Conservation (phyloP, 495 filamentous ascomycete genomes). For the Elasticomyces elasticus region DNA sequence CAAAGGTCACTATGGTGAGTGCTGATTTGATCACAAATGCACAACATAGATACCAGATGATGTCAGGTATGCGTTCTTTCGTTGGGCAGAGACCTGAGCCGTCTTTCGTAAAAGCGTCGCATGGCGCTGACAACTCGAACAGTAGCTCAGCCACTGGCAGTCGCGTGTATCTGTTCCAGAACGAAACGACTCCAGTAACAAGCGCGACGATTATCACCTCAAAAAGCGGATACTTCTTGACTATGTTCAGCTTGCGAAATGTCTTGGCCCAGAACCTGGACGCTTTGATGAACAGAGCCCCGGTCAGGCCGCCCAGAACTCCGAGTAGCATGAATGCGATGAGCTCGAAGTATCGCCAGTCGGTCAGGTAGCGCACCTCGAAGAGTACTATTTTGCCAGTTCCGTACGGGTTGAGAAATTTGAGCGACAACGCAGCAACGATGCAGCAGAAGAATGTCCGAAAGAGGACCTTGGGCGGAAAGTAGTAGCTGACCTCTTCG, state of each 20-base stretch:
- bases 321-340: conserved; percentile 75
- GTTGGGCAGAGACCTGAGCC: conserved; percentile 66
- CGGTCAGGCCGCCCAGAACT: conserved; percentile 69
- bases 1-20: conserved; percentile 80
- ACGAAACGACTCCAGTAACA: conserved; percentile 72
- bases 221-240: conserved; percentile 75
- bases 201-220: conserved; percentile 84
- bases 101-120: conserved; percentile 50
- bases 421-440: conserved; percentile 77
- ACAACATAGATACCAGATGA: conserved; percentile 57
- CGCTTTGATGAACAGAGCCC: conserved; percentile 94
- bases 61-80: conserved; percentile 60
- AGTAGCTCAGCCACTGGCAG: conserved; percentile 83
- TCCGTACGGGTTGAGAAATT: conserved; percentile 92
- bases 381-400: conserved; percentile 95
- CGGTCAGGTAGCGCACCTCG: conserved; percentile 79
- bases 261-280: conserved; percentile 77
- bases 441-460: conserved; percentile 98
- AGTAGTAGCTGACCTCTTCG: conserved; percentile 96
- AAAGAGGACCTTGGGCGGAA: conserved; percentile 96
- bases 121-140: conserved; percentile 82
- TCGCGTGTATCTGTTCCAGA: conserved; percentile 89
- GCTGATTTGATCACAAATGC: conserved; percentile 86
- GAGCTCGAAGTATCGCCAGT: conserved; percentile 93
- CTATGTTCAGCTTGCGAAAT: conserved; percentile 68